phyloP scores from a whole-genome alignment of 2,329 filamentous ascomycete species.

The Trichoderma atroviride region DNA sequence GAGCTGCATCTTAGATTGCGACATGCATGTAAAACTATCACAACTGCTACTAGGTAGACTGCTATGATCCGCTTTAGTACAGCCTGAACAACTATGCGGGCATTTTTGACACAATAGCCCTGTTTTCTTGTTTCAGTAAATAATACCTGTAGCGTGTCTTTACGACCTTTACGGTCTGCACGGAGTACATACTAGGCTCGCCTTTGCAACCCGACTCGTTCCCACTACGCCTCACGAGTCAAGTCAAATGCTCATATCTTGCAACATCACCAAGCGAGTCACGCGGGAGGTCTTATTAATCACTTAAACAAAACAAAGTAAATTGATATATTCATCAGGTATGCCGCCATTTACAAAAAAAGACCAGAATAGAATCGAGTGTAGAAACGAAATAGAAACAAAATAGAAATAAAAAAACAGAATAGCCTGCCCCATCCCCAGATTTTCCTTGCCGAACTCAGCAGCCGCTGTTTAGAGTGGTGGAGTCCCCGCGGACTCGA shows the following conservation, averaged over 20 bases:
- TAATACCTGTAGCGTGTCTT: background rate
- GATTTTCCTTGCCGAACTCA: constrained; percentile 5
- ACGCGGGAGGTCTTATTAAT: background rate
- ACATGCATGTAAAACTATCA: background rate
- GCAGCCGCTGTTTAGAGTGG: constrained; percentile 3
- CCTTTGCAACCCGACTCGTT: background rate
- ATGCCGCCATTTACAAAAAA: background rate
- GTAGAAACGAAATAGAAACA: background rate
- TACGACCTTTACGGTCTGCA: too few species aligned
- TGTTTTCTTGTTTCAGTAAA: background rate
- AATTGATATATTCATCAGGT: background rate
- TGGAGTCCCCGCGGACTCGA: constrained; percentile 18
- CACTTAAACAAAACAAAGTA: background rate
- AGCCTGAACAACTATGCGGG: background rate
- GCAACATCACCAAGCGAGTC: background rate
- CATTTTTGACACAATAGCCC: background rate
- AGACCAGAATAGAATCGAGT: background rate
- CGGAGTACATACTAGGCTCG: too few species aligned
- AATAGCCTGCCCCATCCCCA: background rate
- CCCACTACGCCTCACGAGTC: background rate
- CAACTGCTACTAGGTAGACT: background rate
- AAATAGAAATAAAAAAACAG: background rate
- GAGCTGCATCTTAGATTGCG: background rate
- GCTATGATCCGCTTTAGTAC: background rate
- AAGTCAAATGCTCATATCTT: background rate